A percentile compares a stretch with the other conserved stretches of the same genome.
phyloP scores from a whole-genome alignment of 2,329 filamentous ascomycete species.

The Thermoascus crustaceus region DNA sequence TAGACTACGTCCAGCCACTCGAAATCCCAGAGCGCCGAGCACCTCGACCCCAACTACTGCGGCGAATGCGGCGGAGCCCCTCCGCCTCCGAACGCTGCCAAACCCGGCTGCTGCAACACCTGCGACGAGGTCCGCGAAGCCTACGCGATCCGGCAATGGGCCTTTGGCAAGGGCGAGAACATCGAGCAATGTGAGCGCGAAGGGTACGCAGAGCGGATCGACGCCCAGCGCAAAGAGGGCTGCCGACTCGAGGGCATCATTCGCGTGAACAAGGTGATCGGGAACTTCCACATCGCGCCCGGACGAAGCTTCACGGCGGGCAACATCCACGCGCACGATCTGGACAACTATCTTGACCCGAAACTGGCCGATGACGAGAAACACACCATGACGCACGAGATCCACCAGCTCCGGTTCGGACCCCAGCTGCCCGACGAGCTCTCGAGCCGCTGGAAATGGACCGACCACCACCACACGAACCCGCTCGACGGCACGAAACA shows the following conservation, averaged over 20 bases:
- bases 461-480: slow-evolving; percentile 77
- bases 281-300: slow-evolving; percentile 97
- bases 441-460: slow-evolving; percentile 59
- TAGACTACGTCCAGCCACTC: slow-evolving; percentile 46
- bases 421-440: slow-evolving; percentile 75
- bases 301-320: slow-evolving; percentile 93
- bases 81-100: slow-evolving; percentile 60
- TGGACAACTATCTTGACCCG: slow-evolving; percentile 86
- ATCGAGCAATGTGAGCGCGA: slow-evolving; percentile 95
- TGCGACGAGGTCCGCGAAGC: slow-evolving; percentile 95
- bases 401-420: slow-evolving; percentile 87
- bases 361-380: slow-evolving; percentile 49
- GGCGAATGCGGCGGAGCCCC: slow-evolving; percentile 85
- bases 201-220: slow-evolving; percentile 82
- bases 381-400: slow-evolving; percentile 82
- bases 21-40: slow-evolving; percentile 58
- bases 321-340: slow-evolving; percentile 94
- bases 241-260: slow-evolving; percentile 89
- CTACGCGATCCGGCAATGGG: slow-evolving; percentile 83
- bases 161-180: slow-evolving; percentile 82
- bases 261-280: slow-evolving; percentile 95
- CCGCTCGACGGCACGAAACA: slow-evolving; percentile 77
- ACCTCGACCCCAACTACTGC: slow-evolving; percentile 88
- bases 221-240: slow-evolving; percentile 80
- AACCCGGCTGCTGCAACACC: slow-evolving; percentile 90